Evolutionary conservation across 345 rosid genomes (phyloP), one percentile per base, ranked within the genome.

Genomic region (Citrus glauca): DNA sequence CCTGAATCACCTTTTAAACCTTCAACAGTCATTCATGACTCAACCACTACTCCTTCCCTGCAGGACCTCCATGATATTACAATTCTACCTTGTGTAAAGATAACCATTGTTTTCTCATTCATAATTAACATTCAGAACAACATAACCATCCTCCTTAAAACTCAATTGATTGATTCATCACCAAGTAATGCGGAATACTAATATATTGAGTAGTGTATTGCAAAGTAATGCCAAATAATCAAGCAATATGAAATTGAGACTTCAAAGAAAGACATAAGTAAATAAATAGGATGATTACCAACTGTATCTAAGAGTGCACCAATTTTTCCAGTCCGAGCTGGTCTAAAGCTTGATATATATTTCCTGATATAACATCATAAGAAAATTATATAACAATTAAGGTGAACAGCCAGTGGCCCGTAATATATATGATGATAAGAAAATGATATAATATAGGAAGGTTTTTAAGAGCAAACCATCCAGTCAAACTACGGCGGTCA

Each of bases 331-430:
- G 77, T 87, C 80, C 94, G 87, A 72, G 59, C 80, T 69, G 91
- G 82, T 86, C 96, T 89, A 84, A 94, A 87, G 90, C 98, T 94
- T 75, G 99, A 97, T 67, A 97, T 77, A 78, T 89, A 97, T 89
- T 85, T 91, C 98, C 99, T 97, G 85, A 73, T 77, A 79, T 73
- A 19, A 73, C 45, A 73, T 60, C 63, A 82, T 40, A 71, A 40
- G 42, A 62, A 40, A 40, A 40, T 9, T 10, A 40, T 9, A 40
- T 40, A 40, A 71, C 25, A 59, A 70, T 78, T 66, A 53, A 75
- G 80, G 78, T 73, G 45, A 70, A 53, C 63, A 48, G 50, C 24
- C 73, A 66, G 61, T 42, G 28, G 66, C 32, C 78, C 25, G 60
- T 33, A 69, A 30, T 7, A 73, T 35, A 69, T 20, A 66, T 40